Base-by-base conservation (phyloP, 345 rosid genomes). In the Brassica incana region DNA sequence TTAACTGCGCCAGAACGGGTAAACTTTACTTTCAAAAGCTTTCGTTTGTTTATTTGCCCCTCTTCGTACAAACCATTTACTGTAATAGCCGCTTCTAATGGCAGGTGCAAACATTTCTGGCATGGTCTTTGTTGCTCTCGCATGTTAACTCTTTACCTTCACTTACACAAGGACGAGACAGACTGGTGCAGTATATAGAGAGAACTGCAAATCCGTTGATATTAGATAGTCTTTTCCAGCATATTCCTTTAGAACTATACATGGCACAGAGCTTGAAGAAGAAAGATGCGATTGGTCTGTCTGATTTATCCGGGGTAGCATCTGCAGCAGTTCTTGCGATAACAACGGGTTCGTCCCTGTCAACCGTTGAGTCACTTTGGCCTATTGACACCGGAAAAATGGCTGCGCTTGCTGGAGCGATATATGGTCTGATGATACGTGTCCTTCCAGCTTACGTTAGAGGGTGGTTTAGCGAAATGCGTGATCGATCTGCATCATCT, bases 371-470 rank as follows among this genome's bases (percentile, higher is more conserved):
- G 83, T 85, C 97, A 72, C 90, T 95, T 75, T 91, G 98, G 98
- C 95, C 97, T 40, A 80, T 87, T 69, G 87, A 88, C 64, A 77
- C 90, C 5, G 75, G 71, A 52, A 92, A 86, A 73, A 75, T 92
- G 89, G 91, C 99, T 67, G 75, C 85, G 5, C 91, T 95, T 82
- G 91, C 99, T 76, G 99, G 93, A 70, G 94, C 94, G 29, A 73
- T 92, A 72, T 95, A 86, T 54, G 99, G 97, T 81, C 69, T 95
- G 85, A 88, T 92, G 94, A 89, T 95, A 61, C 82, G 88, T 59
- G 85, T 92, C 83, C 91, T 95, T 78, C 99, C 99, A 74, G 97
- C 99, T 66, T 95, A 90, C 71, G 98, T 95, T 65, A 89, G 99
- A 82, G 88, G 86, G 18, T 95, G 99, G 99, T 95, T 92, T 76